Evolutionary conservation across 768 basidiomycete species (phyloP).

Genomic region (Royoungia palumana): DNA sequence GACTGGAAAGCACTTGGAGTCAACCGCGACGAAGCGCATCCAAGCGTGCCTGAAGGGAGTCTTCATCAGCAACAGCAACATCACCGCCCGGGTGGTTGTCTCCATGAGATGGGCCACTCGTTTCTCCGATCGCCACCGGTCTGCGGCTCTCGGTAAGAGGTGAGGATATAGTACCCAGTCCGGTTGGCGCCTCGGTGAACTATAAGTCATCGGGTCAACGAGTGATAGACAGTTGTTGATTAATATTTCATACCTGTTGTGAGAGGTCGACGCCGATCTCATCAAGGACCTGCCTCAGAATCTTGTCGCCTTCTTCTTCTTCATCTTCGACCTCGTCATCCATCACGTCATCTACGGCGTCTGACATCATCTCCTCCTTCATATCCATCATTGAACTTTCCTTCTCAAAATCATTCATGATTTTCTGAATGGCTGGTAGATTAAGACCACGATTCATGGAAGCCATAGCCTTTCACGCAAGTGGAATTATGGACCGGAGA

Average conservation of each 20-base stretch:
- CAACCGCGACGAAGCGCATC: conserved; percentile 82
- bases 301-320: conserved; percentile 93
- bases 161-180: conserved; percentile 57
- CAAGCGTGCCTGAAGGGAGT: conserved; percentile 88
- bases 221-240: not conserved
- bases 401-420: conserved; percentile 98
- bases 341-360: conserved; percentile 97
- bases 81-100: conserved; percentile 39
- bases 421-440: conserved; percentile 89
- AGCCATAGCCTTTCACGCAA: conserved; percentile 78
- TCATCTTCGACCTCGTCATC: conserved; percentile 90
- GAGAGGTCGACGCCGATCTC: conserved; percentile 93
- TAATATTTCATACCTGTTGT: conserved; percentile 58
- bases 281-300: conserved; percentile 92
- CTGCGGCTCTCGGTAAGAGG: conserved; percentile 63
- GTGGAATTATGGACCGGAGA: conserved; percentile 2
- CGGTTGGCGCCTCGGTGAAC: conserved; percentile 83
- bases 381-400: conserved; percentile 99
- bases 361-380: conserved; percentile 99
- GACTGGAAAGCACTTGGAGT: conserved; percentile 10
- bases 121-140: conserved; percentile 83
- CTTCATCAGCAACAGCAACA: conserved; percentile 67
- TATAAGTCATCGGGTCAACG: conserved; percentile 31
- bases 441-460: conserved; percentile 97
- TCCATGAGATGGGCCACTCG: conserved; percentile 32